These are phyloP conservation scores for Nyssa sinensis DNA, from an alignment of 148 eudicot species.

Conservation along the genomic window DNA sequence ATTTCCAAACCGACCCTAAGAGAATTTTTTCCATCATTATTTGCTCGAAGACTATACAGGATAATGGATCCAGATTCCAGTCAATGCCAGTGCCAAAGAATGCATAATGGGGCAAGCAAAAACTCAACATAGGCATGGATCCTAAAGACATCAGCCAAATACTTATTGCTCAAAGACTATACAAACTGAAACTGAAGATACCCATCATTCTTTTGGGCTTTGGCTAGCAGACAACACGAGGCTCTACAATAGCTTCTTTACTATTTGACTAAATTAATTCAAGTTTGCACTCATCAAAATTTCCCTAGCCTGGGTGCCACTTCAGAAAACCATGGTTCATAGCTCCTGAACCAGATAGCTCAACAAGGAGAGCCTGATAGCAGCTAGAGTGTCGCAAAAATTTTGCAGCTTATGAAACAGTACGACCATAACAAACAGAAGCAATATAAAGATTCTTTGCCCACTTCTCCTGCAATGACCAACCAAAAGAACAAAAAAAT, in stretches of 20 bases:
- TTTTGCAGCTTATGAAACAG: conserved; percentile 54
- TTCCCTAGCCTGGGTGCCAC: conserved; percentile 13
- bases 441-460: conserved; percentile 65
- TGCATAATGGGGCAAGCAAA: too few species aligned
- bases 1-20: too few species aligned
- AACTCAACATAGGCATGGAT: background rate
- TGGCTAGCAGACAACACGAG: conserved; percentile 10
- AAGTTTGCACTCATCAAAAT: conserved; percentile 25
- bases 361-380: too few species aligned
- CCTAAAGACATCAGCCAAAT: background rate
- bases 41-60: too few species aligned
- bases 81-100: too few species aligned
- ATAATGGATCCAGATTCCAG: too few species aligned
- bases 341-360: background rate
- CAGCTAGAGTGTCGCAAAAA: too few species aligned
- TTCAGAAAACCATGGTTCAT: conserved; percentile 4
- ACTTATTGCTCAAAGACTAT: conserved; percentile 6
- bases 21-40: too few species aligned
- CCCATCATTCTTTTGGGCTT: background rate
- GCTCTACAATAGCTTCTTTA: conserved; percentile 8
- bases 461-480: conserved; percentile 63
- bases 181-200: conserved; percentile 1
- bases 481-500: background rate
- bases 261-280: conserved; percentile 17
- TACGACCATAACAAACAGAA: conserved; percentile 67